Evolutionary conservation across 164 flowering plant species (phyloP), one percentile per base, ranked within the genome.

Genomic region (Aristolochia fimbriata): DNA sequence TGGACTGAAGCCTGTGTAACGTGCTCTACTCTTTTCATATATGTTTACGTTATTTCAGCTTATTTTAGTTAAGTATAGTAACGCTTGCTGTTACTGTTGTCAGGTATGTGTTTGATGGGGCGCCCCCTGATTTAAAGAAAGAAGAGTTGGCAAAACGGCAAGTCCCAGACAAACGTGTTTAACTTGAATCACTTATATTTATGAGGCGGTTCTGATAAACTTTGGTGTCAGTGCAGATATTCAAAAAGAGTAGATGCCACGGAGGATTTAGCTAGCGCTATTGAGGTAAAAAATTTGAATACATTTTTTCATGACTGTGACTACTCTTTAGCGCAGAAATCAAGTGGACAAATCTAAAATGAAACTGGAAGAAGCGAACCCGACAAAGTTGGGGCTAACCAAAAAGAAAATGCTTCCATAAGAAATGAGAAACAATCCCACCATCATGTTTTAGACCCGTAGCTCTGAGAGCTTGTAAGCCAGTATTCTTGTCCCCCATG

Each of bases 51-150:
- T 25, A 21, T 47, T n/a, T n/a, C n/a, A n/a, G n/a, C n/a, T 58
- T n/a, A n/a, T 53, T 25, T 60, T 2, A 30, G 12, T 45, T 19
- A 15, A 11, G 41, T 53, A 3, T n/a, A 13, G 13, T 47, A 15
- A 19, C 55, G 4, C 6, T 21, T 24, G 19, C 0, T 31, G 7
- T 57, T 51, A 15, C 31, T 57, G 48, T 10, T 63, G 31, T 66
- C 78, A 94, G 99, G 62, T 94, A 85, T 81, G 99, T 91, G 37
- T 94, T 91, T 73, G 96, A 94, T 68, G 96, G 99, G 64, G 62
- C 72, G 69, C 96, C 99, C 21, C 99, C 99, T 1, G 97, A 85
- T 49, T 63, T 94, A 77, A 94, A 94, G 71, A 88, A 77, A 48
- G 84, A 88, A 71, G 97, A 94, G 73, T 87, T 91, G 61, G 86